These are phyloP conservation scores for Lophium mytilinum DNA, from an alignment of 495 filamentous ascomycete species.

Conservation along the genomic window DNA sequence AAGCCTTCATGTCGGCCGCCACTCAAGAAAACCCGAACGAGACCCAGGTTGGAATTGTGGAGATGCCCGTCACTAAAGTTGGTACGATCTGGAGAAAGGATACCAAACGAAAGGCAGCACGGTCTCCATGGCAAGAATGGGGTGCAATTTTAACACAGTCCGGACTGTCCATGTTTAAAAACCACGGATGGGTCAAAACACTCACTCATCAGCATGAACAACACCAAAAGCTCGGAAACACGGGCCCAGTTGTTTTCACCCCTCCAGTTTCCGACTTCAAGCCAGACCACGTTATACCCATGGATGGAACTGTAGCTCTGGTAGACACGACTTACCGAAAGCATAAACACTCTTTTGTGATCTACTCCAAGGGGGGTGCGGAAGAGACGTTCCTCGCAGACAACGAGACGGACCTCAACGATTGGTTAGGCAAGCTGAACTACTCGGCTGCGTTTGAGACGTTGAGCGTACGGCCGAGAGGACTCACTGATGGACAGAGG, in stretches of 20 bases:
- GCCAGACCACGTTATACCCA: slow-evolving; percentile 84
- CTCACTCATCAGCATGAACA: slow-evolving; percentile 78
- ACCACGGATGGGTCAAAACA: slow-evolving; percentile 82
- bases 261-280: slow-evolving; percentile 88
- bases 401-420: slow-evolving; percentile 83
- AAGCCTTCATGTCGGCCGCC: slow-evolving; percentile 84
- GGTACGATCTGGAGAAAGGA: slow-evolving; percentile 95
- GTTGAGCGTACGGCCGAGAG: slow-evolving; percentile 83
- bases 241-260: slow-evolving; percentile 72
- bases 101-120: slow-evolving; percentile 82
- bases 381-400: slow-evolving; percentile 90
- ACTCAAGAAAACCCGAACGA: slow-evolving; percentile 77
- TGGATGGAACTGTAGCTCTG: slow-evolving; percentile 81
- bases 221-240: slow-evolving; percentile 61
- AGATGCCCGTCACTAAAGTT: slow-evolving; percentile 96
- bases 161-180: slow-evolving; percentile 93
- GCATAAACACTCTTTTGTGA: slow-evolving; percentile 91
- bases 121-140: slow-evolving; percentile 98
- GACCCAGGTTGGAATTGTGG: slow-evolving; percentile 86
- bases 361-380: slow-evolving; percentile 69
- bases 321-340: slow-evolving; percentile 83
- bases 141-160: slow-evolving; percentile 90
- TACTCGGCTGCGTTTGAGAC: slow-evolving; percentile 91
- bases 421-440: slow-evolving; percentile 94
- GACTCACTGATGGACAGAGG: slow-evolving; percentile 76